A percentile compares a stretch with the other conserved stretches of the same genome.
Evolutionary conservation across 352 stramenopile species (phyloP).

Genomic region (Albugo laibachii): DNA sequence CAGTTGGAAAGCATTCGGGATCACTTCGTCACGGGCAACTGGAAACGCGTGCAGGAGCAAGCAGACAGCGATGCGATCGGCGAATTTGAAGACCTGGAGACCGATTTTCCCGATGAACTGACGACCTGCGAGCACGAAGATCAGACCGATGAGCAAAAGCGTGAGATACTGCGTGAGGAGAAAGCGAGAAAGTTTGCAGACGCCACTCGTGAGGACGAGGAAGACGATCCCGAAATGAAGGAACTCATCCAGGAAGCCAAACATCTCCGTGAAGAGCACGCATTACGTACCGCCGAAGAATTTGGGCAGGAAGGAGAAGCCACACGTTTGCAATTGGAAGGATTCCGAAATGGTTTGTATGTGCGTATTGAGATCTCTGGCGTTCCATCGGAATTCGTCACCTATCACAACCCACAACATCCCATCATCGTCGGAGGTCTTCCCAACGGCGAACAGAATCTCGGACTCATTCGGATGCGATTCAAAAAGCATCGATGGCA

Average conservation of each 20-base stretch:
- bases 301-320: constrained; percentile 90
- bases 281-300: constrained; percentile 81
- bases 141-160: constrained; percentile 70
- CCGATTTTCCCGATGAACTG: constrained; percentile 13
- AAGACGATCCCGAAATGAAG: constrained; percentile 73
- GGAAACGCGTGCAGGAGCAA: constrained; percentile 56
- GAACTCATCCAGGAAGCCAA: constrained; percentile 76
- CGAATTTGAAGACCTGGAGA: constrained; percentile 97
- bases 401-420: constrained; percentile 81
- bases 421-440: constrained; percentile 87
- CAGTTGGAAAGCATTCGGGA: constrained; percentile 69
- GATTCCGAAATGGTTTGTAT: constrained; percentile 93
- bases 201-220: constrained; percentile 19
- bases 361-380: constrained; percentile 92
- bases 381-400: constrained; percentile 90
- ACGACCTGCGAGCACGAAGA: constrained; percentile 15
- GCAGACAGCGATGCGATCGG: constrained; percentile 85
- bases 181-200: constrained; percentile 85
- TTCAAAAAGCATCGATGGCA: constrained; percentile 99
- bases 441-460: constrained; percentile 87
- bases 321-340: constrained; percentile 83
- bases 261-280: constrained; percentile 58
- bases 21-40: constrained; percentile 95
- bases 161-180: constrained; percentile 67
- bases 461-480: constrained; percentile 90